Evolutionary conservation across 257 asterid species (phyloP), one percentile per base, ranked within the genome.

Genomic region (Prunella vulgaris): DNA sequence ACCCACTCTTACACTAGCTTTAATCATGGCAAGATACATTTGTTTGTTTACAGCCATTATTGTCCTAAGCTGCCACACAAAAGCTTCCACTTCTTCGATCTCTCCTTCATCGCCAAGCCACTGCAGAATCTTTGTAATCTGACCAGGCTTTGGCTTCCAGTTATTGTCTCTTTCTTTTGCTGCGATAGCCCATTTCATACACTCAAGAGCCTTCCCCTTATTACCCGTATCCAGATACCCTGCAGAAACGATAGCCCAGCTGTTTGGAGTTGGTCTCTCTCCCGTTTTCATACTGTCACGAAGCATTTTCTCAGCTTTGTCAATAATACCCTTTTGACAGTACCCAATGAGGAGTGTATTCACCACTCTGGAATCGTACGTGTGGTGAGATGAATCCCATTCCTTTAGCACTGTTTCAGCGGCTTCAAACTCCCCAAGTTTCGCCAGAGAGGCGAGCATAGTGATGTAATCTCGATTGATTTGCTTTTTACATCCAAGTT

Each of bases 401-500:
- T 83, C 83, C 54, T 74, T 76, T 33, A 83, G 74, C 71, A 84
- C 71, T 52, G 17, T 62, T 76, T 83, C 85, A 7, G 87, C 87
- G 22, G 68, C 76, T 46, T 72, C 84, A n/a, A 81, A 60, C 73
- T 87, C 87, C 49, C 79, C 83, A n/a, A 85, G 80, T 80, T 83
- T 87, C 76, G 85, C 87, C 54, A 87, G 72, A 70, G 79, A 76
- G 5, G 87, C 84, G 53, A 84, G 69, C 77, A 87, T 70, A 54
- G 84, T 80, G 27, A 84, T 84, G 68, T 87, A 87, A 44, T 84
- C 93, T 70, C 83, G 44, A 69, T 87, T 87, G 60, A 83, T 77
- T 57, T 84, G 90, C 84, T 87, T 84, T 53, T 78, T 87, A 71
- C 87, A 84, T 5, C 42, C 77, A 17, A 71, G 5, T 72, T 84